A percentile compares a stretch with the other conserved stretches of the same genome.
These are phyloP conservation scores for Rhododendron simsii DNA, from an alignment of 148 eudicot species.

Conservation along the genomic window DNA sequence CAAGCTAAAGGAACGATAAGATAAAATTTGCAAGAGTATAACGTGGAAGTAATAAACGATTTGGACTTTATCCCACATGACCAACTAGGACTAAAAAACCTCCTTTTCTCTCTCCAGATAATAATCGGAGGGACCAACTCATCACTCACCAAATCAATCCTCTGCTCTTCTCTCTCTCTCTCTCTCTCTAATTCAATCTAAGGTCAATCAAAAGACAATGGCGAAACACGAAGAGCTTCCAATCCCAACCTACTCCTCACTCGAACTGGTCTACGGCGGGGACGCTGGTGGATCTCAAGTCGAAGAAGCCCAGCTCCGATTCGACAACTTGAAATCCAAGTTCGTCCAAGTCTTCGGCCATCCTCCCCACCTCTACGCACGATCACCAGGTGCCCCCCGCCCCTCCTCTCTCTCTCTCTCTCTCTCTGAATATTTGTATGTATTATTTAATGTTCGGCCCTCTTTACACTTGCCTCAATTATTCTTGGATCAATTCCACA, in stretches of 20 bases:
- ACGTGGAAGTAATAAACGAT: background rate
- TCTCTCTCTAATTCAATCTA: background rate
- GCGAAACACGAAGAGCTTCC: slow-evolving; percentile 78
- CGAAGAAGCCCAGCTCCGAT: slow-evolving; percentile 75
- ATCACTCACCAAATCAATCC: background rate
- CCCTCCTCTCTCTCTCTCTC: background rate
- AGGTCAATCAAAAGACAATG: slow-evolving; percentile 36
- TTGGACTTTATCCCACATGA: background rate
- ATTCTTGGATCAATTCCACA: background rate
- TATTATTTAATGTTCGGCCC: background rate
- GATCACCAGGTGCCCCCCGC: slow-evolving; percentile 67
- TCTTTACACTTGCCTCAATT: background rate
- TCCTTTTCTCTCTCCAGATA: too few relatives aligned
- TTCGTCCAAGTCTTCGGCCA: slow-evolving; percentile 58
- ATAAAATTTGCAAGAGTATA: background rate
- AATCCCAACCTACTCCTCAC: slow-evolving; percentile 50
- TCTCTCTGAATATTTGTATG: background rate
- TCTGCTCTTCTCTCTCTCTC: background rate
- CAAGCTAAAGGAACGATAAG: background rate
- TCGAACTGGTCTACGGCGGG: slow-evolving; percentile 55
- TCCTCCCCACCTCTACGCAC: slow-evolving; percentile 60
- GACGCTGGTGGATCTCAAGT: slow-evolving; percentile 42
- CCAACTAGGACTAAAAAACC: background rate
- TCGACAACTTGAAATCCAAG: slow-evolving; percentile 57
- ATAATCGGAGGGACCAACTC: background rate